A percentile compares a stretch with the other conserved stretches of the same genome.
These are phyloP conservation scores for Cryphonectria radicalis DNA, from an alignment of 2,329 filamentous ascomycete species.

Conservation along the genomic window DNA sequence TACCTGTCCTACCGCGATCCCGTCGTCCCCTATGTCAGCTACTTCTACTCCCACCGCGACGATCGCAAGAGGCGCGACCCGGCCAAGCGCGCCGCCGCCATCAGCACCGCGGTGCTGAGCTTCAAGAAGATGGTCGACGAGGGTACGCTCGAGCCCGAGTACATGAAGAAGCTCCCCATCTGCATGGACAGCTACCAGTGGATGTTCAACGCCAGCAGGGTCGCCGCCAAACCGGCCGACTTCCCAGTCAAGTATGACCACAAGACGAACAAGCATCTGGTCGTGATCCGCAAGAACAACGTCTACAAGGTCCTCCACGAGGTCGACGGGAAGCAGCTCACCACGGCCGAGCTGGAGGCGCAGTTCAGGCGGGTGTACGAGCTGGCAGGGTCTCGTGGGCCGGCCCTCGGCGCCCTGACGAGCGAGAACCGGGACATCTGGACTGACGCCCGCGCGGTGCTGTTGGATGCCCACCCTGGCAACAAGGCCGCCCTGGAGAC, in stretches of 20 bases:
- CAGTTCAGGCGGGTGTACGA: slow-evolving; percentile 88
- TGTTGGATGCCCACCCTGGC: slow-evolving; percentile 75
- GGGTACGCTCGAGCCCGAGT: slow-evolving; percentile 88
- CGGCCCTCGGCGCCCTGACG: slow-evolving; percentile 83
- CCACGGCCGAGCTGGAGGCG: slow-evolving; percentile 83
- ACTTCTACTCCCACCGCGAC: slow-evolving; percentile 98
- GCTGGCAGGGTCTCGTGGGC: slow-evolving; percentile 63
- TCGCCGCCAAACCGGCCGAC: slow-evolving; percentile 81
- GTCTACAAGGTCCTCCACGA: slow-evolving; percentile 93
- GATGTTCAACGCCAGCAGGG: slow-evolving; percentile 96
- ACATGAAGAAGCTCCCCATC: slow-evolving; percentile 97
- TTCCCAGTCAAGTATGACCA: slow-evolving; percentile 79
- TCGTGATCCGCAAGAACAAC: slow-evolving; percentile 92
- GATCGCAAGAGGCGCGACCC: slow-evolving; percentile 87
- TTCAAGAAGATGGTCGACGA: slow-evolving; percentile 93
- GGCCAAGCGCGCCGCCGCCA: slow-evolving; percentile 88
- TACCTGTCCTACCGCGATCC: slow-evolving; percentile 95
- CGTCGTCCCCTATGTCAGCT: slow-evolving; percentile 96
- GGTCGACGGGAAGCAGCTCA: slow-evolving; percentile 81
- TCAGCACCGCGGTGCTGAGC: slow-evolving; percentile 82
- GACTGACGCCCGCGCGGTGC: slow-evolving; percentile 78
- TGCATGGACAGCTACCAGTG: slow-evolving; percentile 98
- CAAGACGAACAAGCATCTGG: slow-evolving; percentile 80
- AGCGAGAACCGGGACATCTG: slow-evolving; percentile 93
- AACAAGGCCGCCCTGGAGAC: slow-evolving; percentile 79